Conservation (phyloP, 768 basidiomycete species). For the Pleurotus eryngii region DNA sequence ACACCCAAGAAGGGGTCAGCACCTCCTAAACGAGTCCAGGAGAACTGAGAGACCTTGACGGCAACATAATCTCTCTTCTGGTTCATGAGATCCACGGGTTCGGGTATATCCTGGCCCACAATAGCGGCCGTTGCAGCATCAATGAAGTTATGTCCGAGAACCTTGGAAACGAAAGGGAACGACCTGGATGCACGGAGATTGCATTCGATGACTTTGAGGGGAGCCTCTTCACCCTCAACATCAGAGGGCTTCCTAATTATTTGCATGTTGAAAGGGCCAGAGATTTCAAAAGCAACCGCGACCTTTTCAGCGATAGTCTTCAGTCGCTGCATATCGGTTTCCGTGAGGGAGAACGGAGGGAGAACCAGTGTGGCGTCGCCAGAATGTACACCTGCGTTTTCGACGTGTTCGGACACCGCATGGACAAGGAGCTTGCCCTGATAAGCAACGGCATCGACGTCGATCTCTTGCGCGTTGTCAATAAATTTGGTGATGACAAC, state of each 20-base stretch:
- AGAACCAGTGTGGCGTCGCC: conserved; percentile 98
- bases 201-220: conserved; percentile 98
- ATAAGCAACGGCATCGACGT: conserved; percentile 95
- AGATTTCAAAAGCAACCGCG: conserved; percentile 91
- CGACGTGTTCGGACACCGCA: conserved; percentile 97
- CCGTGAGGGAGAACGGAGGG: conserved; percentile 81
- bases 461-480: conserved; percentile 95
- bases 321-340: conserved; percentile 77
- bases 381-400: conserved; percentile 98
- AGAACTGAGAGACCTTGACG: conserved; percentile 98
- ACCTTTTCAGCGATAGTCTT: conserved; percentile 96
- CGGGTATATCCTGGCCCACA: conserved; percentile 80
- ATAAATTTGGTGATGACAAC: conserved; percentile 99
- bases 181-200: conserved; percentile 97
- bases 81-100: conserved; percentile 89
- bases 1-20: conserved; percentile 97
- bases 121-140: conserved; percentile 90
- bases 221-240: conserved; percentile 47
- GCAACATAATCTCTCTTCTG: conserved; percentile 86
- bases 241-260: conserved; percentile 80
- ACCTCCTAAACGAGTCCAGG: conserved; percentile 93
- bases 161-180: conserved; percentile 99
- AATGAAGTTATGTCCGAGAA: conserved; percentile 96
- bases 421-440: conserved; percentile 90
- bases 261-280: conserved; percentile 99